Base-by-base conservation (phyloP, 306 rosid genomes). In the Cicer chorassanicum region DNA sequence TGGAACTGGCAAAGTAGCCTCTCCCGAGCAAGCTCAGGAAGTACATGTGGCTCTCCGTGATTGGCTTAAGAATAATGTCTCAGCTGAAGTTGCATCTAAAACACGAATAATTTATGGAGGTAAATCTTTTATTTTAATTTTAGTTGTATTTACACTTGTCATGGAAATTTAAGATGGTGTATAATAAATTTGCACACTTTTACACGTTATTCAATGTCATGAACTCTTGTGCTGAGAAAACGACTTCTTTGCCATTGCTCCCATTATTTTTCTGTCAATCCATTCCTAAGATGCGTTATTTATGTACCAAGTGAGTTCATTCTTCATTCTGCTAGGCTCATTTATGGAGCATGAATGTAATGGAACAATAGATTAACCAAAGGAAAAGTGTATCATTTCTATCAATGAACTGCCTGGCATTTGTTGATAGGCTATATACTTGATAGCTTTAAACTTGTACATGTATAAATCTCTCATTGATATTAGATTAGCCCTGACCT, bases 11-110 rank as follows among this genome's bases (percentile, higher is more conserved):
- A 95, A 95, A 84, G 99, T 95, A 72, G 99, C 99, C 45, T 73
- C 93, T 4, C 99, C 99, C 10, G 79, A 87, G 81, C 99, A 95
- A 86, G 99, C 99, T 78, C 99, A 95, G 82, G 99, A 95, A 88
- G 99, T 95, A 51, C 99, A 95, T 73, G 84, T 68, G 69, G 99
- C 98, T 66, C 40, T 95, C 75, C 96, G 99, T 9, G 97, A 90
- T 51, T 95, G 99, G 99, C 93, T 95, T 14, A 86, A 87, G 81
- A 82, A 80, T 67, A 95, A 95, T 66, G 78, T 95, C 73, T 90
- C 99, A 6, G 84, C 87, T 1, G 98, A 95, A 69, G 97, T 89
- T 60, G 99, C 99, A 65, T 90, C 99, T 24, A 92, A 88, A 88
- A 92, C 92, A 34, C 83, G 99, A 70, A 89, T 95, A 75, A 95